These are phyloP conservation scores for Colletotrichum sp. DNA, from an alignment of 2,329 filamentous ascomycete species.

Conservation along the genomic window DNA sequence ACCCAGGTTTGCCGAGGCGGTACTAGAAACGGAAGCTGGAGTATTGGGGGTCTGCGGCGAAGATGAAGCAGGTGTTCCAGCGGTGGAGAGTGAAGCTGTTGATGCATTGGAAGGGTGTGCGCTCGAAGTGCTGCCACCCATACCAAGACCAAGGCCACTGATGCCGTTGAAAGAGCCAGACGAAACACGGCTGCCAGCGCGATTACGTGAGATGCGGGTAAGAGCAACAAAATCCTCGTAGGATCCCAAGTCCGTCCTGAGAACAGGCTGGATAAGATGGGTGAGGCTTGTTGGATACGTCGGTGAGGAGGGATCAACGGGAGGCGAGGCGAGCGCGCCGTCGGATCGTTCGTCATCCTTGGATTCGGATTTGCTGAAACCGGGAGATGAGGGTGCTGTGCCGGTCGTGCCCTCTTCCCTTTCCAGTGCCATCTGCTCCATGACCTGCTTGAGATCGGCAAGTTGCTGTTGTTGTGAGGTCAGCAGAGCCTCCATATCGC, in stretches of 20 bases:
- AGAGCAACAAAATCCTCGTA: slow-evolving; percentile 88
- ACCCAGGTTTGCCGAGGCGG: slow-evolving; percentile 38
- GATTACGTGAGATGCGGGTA: slow-evolving; percentile 67
- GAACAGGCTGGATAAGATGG: slow-evolving; percentile 80
- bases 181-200: slow-evolving; percentile 67
- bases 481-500: slow-evolving; percentile 84
- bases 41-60: slow-evolving; percentile 64
- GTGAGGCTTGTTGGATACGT: slow-evolving; percentile 74
- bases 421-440: slow-evolving; percentile 82
- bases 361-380: slow-evolving; percentile 70
- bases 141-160: slow-evolving; percentile 45
- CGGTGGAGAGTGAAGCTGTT: slow-evolving; percentile 59
- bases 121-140: slow-evolving; percentile 51
- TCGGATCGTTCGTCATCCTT: slow-evolving; percentile 49
- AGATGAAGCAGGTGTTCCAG: slow-evolving; percentile 51
- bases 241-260: slow-evolving; percentile 79
- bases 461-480: slow-evolving; percentile 93
- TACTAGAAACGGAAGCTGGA: slow-evolving; percentile 56
- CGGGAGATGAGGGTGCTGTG: slow-evolving; percentile 84
- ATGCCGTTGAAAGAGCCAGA: slow-evolving; percentile 66
- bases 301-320: slow-evolving; percentile 51
- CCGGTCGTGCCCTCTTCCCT: slow-evolving; percentile 73
- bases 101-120: slow-evolving; percentile 62
- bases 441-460: slow-evolving; percentile 85
- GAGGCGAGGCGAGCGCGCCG: slow-evolving; percentile 36